Evolutionary conservation across 176 grass and related monocot species (phyloP), one percentile per base, ranked within the genome.

Genomic region (Carex myosuroides): DNA sequence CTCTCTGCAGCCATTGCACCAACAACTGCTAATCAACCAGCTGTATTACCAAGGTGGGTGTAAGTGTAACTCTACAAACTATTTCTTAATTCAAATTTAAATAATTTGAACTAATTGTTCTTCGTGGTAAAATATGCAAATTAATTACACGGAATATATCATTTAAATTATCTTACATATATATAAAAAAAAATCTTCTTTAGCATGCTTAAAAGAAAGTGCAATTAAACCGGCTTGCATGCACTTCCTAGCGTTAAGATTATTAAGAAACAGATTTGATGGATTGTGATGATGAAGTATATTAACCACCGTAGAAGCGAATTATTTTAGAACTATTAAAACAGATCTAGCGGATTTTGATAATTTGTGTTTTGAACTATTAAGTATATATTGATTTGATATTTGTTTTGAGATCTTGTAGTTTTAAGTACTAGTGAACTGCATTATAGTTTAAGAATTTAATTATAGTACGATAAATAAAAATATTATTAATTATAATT

Each of bases 21-120:
- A 80, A 32, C 85, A 73, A 71, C 88, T 48, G 30, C 63, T 70
- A 56, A 80, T 56, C 41, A 64, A 63, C 81, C 86, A 46, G 41
- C 17, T 42, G 80, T 71, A 8, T 82, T 83, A 10, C 65, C 83
- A 72, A 84, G 72, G 88, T 90, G 21, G 84, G 74, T 84, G 74
- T 65, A 62, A 50, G 46, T 70, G 66, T 70, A 70, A 42, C 9
- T 61, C 11, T 70, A 60, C 55, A 65, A 33, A 18, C 24, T 22
- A 32, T 30, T 16, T 53, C n/a, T 52, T 75, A 53, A 24, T 50
- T 77, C 13, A 32, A 77, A 30, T 77, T 32, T 16, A 21, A 46
- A 4, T 39, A 46, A 71, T 71, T 44, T 46, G 17, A 46, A 71
- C 16, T 70, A 44, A 44, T 46, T 71, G 6, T 18, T 70, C 2